phyloP scores from a whole-genome alignment of 345 rosid species.

The Salix viminalis region DNA sequence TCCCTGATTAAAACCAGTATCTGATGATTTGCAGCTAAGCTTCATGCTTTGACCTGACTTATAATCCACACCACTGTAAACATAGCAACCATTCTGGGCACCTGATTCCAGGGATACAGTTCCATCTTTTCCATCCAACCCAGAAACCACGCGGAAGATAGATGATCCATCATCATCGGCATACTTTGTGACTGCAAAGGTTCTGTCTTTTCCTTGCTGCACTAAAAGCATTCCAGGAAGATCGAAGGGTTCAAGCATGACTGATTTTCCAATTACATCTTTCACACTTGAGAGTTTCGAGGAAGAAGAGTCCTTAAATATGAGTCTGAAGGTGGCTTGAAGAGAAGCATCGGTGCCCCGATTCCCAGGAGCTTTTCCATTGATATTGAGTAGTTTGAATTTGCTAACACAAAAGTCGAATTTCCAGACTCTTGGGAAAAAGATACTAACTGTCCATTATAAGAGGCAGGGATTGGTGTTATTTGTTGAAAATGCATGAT shows the following conservation, averaged over 20 bases:
- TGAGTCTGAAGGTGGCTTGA: constrained; percentile 66
- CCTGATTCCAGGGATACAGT: constrained; percentile 57
- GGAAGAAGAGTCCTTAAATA: constrained; percentile 23
- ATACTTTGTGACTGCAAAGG: constrained; percentile 37
- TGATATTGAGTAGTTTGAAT: constrained; percentile 55
- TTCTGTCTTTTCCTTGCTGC: constrained; percentile 31
- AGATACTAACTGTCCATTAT: constrained; percentile 52
- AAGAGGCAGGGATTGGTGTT: constrained; percentile 45
- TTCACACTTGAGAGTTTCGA: constrained; percentile 10
- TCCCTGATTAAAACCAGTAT: constrained; percentile 31
- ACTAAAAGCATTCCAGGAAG: constrained; percentile 68
- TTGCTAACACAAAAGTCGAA: constrained; percentile 45
- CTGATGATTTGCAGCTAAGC: constrained; percentile 46
- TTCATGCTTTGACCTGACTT: constrained; percentile 32
- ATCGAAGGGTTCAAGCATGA: constrained; percentile 72
- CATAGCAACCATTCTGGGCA: constrained; percentile 52
- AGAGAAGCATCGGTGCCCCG: constrained; percentile 59
- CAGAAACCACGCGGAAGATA: constrained; percentile 49
- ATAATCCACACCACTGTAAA: constrained; percentile 39
- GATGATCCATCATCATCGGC: constrained; percentile 27
- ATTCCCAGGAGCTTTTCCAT: constrained; percentile 47
- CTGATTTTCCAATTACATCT: constrained; percentile 45
- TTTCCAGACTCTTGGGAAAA: constrained; percentile 54
- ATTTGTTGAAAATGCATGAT: no score
- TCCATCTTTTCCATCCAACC: constrained; percentile 53